These are phyloP conservation scores for Zoysia pacifica DNA, from an alignment of 176 grass and related monocot species.

Conservation along the genomic window DNA sequence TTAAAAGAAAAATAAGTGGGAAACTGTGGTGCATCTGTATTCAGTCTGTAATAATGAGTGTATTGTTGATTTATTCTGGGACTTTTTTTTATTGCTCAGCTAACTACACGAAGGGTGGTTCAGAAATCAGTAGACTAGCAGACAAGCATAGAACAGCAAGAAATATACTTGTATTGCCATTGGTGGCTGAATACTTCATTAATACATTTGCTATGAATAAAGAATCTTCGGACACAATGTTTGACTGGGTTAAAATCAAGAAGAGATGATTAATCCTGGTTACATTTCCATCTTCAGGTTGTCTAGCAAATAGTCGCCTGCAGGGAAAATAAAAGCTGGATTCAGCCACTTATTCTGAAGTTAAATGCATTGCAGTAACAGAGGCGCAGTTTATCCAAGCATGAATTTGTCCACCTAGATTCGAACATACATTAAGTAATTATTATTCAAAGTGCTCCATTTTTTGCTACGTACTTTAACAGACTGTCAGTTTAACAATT, in stretches of 20 bases:
- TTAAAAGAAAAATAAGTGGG: slow-evolving; percentile 37
- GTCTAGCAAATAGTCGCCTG: slow-evolving; percentile 55
- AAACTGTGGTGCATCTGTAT: slow-evolving; percentile 5
- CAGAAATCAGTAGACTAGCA: slow-evolving; percentile 17
- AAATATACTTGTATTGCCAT: slow-evolving; percentile 42
- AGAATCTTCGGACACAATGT: slow-evolving; percentile 46
- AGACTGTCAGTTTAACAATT: background rate
- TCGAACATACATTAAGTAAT: background rate
- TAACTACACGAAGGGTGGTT: background rate
- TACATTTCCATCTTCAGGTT: slow-evolving; percentile 75
- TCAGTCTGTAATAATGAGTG: slow-evolving; percentile 17
- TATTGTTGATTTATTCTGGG: slow-evolving; percentile 20
- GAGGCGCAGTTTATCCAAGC: background rate
- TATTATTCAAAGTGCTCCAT: background rate
- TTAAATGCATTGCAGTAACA: slow-evolving; percentile 1
- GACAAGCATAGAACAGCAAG: slow-evolving; percentile 27
- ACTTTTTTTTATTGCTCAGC: background rate
- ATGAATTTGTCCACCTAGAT: background rate
- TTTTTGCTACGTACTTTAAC: background rate
- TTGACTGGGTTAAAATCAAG: slow-evolving; percentile 34
- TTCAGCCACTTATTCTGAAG: slow-evolving; percentile 18
- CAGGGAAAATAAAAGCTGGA: slow-evolving; percentile 24
- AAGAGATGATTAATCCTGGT: slow-evolving; percentile 31
- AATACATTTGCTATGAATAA: slow-evolving; percentile 51
- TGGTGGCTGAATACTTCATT: slow-evolving; percentile 46